These are phyloP conservation scores for Globomyces pollinis-pini DNA, from an alignment of 192 early-diverging fungal species.

Conservation along the genomic window DNA sequence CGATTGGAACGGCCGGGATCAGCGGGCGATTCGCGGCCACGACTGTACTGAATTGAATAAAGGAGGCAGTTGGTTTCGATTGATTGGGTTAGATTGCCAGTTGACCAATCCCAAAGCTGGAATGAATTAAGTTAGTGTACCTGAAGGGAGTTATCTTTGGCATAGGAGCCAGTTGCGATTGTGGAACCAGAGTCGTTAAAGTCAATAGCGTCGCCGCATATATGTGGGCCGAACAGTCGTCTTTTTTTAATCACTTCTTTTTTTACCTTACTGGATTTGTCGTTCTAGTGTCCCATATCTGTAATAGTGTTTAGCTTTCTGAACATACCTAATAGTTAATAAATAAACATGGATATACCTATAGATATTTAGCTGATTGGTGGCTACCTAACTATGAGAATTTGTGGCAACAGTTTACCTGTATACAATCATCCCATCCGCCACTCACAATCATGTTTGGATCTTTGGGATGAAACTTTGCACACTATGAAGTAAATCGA, in stretches of 20 bases:
- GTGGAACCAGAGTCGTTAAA: constrained; percentile 21
- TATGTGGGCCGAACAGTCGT: constrained; percentile 50
- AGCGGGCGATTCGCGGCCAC: too few species aligned
- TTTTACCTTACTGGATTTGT: constrained; percentile 32
- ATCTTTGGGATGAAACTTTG: constrained; percentile 46
- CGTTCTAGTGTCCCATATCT: constrained; percentile 46
- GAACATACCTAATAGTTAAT: not conserved
- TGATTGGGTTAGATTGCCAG: constrained; percentile 25
- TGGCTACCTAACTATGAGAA: too few species aligned
- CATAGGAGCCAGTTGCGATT: constrained; percentile 39
- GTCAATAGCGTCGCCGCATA: constrained; percentile 52
- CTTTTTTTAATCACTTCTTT: too few species aligned
- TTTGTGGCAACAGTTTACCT: constrained; percentile 17
- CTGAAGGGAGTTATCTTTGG: constrained; percentile 34
- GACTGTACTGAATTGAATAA: constrained; percentile 29
- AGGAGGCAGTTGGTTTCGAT: constrained; percentile 32
- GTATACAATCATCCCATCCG: constrained; percentile 54
- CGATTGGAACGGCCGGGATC: too few species aligned
- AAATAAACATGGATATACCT: too few species aligned
- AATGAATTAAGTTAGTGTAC: constrained; percentile 9
- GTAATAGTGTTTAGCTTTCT: too few species aligned
- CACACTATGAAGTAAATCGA: too few species aligned
- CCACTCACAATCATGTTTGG: constrained; percentile 32
- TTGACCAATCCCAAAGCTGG: constrained; percentile 27
- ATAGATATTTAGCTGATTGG: too few species aligned